Evolutionary conservation across 495 filamentous ascomycete species (phyloP).

Genomic region (Penicillium malachiteum): DNA sequence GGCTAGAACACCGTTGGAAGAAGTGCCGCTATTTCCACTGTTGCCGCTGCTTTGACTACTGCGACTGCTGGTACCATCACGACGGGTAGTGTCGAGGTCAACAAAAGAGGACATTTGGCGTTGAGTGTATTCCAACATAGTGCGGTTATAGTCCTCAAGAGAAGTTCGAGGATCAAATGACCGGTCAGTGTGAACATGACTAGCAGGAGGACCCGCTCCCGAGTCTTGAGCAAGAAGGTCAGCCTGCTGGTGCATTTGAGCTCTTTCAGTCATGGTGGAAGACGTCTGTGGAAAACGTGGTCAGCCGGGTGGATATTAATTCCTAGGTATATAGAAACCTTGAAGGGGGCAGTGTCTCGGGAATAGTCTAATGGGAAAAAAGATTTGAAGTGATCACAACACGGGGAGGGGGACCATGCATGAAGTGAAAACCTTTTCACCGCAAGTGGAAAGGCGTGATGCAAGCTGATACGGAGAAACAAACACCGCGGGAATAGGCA

Average conservation of each 20-base stretch:
- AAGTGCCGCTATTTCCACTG: conserved; percentile 31
- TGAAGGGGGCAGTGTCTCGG: background rate
- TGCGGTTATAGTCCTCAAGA: conserved; percentile 46
- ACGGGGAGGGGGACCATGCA: background rate
- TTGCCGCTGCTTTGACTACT: conserved; percentile 36
- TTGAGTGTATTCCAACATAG: conserved; percentile 48
- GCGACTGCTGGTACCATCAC: conserved; percentile 21
- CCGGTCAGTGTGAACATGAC: conserved; percentile 21
- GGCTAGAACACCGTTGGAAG: conserved; percentile 17
- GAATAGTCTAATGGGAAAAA: background rate
- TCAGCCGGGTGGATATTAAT: background rate
- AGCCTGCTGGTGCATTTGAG: conserved; percentile 21
- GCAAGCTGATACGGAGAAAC: background rate
- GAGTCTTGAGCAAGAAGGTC: conserved; percentile 24
- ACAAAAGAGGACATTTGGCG: conserved; percentile 43
- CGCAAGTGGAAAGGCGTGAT: background rate
- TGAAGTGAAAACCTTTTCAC: background rate
- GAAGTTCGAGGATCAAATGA: conserved; percentile 29
- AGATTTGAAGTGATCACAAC: background rate
- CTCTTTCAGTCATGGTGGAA: conserved; percentile 24
- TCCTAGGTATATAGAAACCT: background rate
- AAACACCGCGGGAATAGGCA: background rate
- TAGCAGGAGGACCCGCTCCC: conserved; percentile 19
- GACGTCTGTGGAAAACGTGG: conserved; percentile 3
- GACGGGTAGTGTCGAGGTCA: conserved; percentile 24